Base-by-base conservation (phyloP, 176 grass and related monocot genomes). In the Triticum timopheevii region DNA sequence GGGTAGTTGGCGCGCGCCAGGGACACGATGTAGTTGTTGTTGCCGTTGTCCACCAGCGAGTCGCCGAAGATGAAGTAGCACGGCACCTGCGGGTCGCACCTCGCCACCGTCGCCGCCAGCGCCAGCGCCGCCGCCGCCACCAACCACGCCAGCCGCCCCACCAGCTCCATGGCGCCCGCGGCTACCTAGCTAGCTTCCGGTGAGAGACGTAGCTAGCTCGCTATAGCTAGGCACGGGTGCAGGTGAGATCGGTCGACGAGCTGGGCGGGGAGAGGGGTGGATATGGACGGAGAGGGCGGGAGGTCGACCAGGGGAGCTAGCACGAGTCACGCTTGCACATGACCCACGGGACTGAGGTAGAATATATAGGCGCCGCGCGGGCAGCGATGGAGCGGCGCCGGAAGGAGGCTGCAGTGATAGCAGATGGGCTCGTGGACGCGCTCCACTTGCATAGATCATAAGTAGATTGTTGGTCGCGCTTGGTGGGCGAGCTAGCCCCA, bases 21-120 rank as follows among this genome's bases (percentile, higher is more conserved):
- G 2, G 97, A 96, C 31, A 95, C 69, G 77, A 98, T 98, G 94
- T 88, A 85, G 79, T 98, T 98, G 93, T 98, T 98, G 87, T 98
- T 98, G 87, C 97, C 97, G 80, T 94, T 98, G 89, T 98, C 97
- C n/a, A 98, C 97, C 1, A 98, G 94, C 27, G 97, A 98, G 88
- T 98, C 97, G 11, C 97, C 97, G 72, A 98, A 98, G 78, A 98
- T 94, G 87, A 96, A 98, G 90, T 96, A 98, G 84, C 97, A 96
- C 33, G 97, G 94, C 76, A 94, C 97, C 82, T 98, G 90, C 4
- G 97, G 94, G 40, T 90, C 92, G n/a, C 88, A 33, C 65, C 82
- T 13, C 63, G 70, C 93, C 86, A 65, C 68, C 77, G 58, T 78
- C 42, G 50, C 62, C 42, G 50, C 62, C 89, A 90, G 45, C 40